Percentiles rank a stretch among this genome's conserved stretches.
phyloP scores from a whole-genome alignment of 371 early-diverging fungal genomes.

The Nematocida major region DNA sequence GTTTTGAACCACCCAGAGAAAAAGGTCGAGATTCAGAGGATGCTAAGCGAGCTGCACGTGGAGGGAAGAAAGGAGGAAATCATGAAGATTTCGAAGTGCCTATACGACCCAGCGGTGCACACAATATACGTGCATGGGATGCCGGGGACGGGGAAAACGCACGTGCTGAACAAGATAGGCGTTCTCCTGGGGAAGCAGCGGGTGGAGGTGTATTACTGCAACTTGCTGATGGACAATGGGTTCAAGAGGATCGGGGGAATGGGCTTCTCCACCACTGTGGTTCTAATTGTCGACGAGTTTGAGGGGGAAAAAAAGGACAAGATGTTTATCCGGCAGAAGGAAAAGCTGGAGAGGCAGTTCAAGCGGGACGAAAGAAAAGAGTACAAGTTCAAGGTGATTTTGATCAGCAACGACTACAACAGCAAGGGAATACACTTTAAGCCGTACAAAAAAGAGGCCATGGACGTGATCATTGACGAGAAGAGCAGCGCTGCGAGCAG shows the following conservation, averaged over 20 bases:
- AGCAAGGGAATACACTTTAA: conserved; percentile 34
- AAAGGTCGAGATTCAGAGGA: not conserved
- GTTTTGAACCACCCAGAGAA: not conserved
- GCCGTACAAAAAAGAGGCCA: conserved; percentile 32
- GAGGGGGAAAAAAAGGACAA: conserved; percentile 17
- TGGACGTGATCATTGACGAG: conserved; percentile 4
- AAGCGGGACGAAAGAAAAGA: conserved; percentile 4
- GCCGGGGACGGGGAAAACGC: conserved; percentile 42
- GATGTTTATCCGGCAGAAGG: conserved; percentile 21
- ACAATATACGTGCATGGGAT: conserved; percentile 26
- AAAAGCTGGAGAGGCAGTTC: not conserved
- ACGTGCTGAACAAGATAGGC: conserved; percentile 1
- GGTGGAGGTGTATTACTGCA: conserved; percentile 26
- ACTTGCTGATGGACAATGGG: conserved; percentile 35
- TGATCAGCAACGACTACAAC: conserved; percentile 36
- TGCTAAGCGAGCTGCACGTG: not conserved
- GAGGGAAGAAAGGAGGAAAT: conserved; percentile 28
- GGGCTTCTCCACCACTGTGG: not conserved
- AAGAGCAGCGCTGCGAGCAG: not conserved
- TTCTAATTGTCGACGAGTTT: conserved; percentile 43
- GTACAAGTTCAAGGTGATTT: conserved; percentile 9
- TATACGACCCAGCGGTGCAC: not conserved
- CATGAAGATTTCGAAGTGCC: not conserved
- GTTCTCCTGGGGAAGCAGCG: not conserved
- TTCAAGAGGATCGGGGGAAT: not conserved